Base-by-base conservation (phyloP, 176 grass and related monocot species). In the Alopecurus myosuroides region DNA sequence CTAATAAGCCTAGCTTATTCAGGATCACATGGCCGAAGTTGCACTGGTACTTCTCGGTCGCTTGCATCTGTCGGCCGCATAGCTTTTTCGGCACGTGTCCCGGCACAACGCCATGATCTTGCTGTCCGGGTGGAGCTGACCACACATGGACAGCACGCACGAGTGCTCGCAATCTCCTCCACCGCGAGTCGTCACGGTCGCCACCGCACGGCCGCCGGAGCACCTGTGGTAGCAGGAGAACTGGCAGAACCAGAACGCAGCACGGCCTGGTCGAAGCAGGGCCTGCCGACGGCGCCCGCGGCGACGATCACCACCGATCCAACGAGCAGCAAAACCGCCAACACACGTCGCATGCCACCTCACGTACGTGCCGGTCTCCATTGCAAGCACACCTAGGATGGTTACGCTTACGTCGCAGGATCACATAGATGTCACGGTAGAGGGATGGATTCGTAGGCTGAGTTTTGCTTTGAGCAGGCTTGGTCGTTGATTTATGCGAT, bases 231-330 rank as follows among this genome's bases (percentile, higher is more conserved):
- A 84, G 81, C 86, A 88, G 11, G 81, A 64, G 86, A 79, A 58
- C 75, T 88, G 80, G 81, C 86, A 88, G 81, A 88, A 88, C 74
- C 74, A 79, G 75, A 84, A 88, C 75, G 81, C 25, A 33, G 65
- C 53, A 88, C 53, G 86, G 81, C 84, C 81, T 88, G 86, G 53
- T 62, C 12, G 86, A 88, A 88, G 86, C 86, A 88, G 9, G 80
- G 74, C 2, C 10, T 53, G 4, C 58, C 52, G 20, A 70, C 67
- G 36, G 36, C 37, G 67, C 67, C 37, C 1, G 19, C 33, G 6
- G 17, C 30, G 35, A 31, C 50, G 48, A 19, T 18, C 70, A 18
- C 70, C 70, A 1, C 70, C 65, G 65, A 69, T 51, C 77, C 77
- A 11, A 23, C 22, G 37, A 70, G 37, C 18, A 70, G 22, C 67